Base-by-base conservation (phyloP, 1,139 yeast species). In the Protomyces pachydermus region DNA sequence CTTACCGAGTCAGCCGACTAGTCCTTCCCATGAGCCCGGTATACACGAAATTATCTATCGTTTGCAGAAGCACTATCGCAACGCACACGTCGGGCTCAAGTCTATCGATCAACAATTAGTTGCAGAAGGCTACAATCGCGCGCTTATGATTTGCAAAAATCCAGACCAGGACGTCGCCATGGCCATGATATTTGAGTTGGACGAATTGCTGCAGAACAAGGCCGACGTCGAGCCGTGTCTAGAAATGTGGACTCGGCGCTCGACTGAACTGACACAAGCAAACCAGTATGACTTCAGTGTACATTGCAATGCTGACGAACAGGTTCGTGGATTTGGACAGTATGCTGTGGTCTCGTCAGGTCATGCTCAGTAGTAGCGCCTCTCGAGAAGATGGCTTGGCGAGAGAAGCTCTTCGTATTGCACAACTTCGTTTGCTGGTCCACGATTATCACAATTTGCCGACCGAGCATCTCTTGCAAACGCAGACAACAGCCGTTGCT, bases 1-100 rank as follows among this genome's bases (percentile, higher is more conserved):
- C 65, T 66, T 86, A 3, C 88, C 93, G 0, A 18, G 74, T 80
- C 1, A 74, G 85, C 67, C 37, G 56, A 10, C 23, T 38, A 4
- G 20, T 48, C 3, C 28, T n/a, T 12, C 23, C 34, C 84, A 81
- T 73, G 72, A 52, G 68, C 80, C 1, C 75, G 76, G 37, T 18
- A 45, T 10, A 38, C n/a, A 16, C 39, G 16, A 23, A 35, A 39
- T 9, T 28, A 18, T 25, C 14, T 20, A n/a, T 18, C n/a, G 42
- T 9, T 23, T 54, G 37, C 42, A 57, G 23, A 25, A 50, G 12
- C 48, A 42, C 12, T n/a, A 12, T 14, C 34, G n/a, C 16, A 25
- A 28, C 23, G 35, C 39, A 10, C 48, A 52, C 38, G 18, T 23
- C 9, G 52, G 23, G 12, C 38, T 45, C 14, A 23, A 32, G 28